Conservation (phyloP, 2,329 filamentous ascomycete species). For the Botrytis aclada region DNA sequence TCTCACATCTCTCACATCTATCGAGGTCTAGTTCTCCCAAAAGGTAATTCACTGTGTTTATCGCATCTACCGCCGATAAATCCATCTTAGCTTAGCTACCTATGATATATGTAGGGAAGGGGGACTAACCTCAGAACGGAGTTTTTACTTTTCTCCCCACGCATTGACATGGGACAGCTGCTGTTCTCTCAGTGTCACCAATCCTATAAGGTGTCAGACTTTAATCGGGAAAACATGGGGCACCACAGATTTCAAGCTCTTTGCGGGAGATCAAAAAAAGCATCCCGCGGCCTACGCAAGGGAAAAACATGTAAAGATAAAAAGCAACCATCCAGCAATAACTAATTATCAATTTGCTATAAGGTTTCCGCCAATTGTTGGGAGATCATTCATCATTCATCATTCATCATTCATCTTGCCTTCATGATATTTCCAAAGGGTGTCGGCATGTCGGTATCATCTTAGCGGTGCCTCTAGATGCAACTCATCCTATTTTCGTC, state of each 20-base stretch:
- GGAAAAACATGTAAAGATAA: not conserved
- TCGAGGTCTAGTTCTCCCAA: not conserved
- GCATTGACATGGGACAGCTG: not conserved
- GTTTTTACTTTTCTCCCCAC: not conserved
- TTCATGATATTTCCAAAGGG: not conserved
- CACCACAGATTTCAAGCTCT: not conserved
- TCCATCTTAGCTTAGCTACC: not conserved
- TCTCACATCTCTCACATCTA: not conserved
- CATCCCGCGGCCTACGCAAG: conserved; percentile 1
- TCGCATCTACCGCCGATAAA: conserved; percentile 9
- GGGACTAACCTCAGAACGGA: not conserved
- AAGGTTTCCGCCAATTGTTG: not conserved
- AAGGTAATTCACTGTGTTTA: conserved; percentile 6
- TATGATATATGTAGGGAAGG: not conserved
- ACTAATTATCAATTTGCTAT: not conserved
- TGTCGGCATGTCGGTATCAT: not conserved
- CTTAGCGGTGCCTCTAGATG: not conserved
- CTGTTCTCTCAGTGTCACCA: not conserved
- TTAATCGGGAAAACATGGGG: not conserved
- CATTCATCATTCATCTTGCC: conserved; percentile 2
- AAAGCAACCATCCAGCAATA: not conserved
- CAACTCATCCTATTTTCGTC: not conserved
- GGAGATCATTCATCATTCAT: not conserved
- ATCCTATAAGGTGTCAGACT: not conserved
- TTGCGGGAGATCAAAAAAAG: not conserved